Base-by-base conservation (phyloP, 176 grass and related monocot genomes). In the Oropetium thomaeum region DNA sequence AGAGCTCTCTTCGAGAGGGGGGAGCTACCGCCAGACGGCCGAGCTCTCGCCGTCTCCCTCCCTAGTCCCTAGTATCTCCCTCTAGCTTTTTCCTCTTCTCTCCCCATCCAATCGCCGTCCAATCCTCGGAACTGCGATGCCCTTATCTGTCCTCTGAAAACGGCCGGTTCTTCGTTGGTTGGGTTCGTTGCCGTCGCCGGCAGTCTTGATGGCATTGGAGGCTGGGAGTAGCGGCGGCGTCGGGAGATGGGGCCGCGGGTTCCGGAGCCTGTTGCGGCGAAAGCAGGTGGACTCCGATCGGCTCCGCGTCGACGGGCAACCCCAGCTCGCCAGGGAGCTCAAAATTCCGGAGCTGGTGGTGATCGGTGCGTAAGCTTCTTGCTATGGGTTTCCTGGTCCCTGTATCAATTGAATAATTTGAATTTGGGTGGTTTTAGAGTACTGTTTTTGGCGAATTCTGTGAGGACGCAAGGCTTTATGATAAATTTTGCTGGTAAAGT, bases 261-360 rank as follows among this genome's bases (percentile, higher is more conserved):
- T 93, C 34, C 78, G 77, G 64, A 71, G 78, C 49, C 81, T 98
- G 91, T 75, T 85, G 84, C 85, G 95, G 26, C 81, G 95, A 70
- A 98, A 98, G 78, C 95, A 91, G 89, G 95, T 93, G 59, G 95
- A 98, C 82, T 94, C 95, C 15, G 71, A 94, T 65, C 89, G 91
- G 62, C 75, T 52, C 32, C 79, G 79, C 42, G 81, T 75, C 58
- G 79, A 69, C 42, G 90, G 84, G 6, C 90, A 83, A 25, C 73
- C 59, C 54, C 81, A 90, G 89, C 95, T 98, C 84, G 84, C 88
- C 54, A 98, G 84, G 89, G 86, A 86, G 75, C 88, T 98, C 80
- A 90, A 90, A 22, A 34, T 98, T 63, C 71, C 60, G 25, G 84
- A 89, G 74, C 65, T 98, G 29, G 77, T 98, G 23, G 89, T 72